phyloP scores from a whole-genome alignment of 2,329 filamentous ascomycete species.

The Calonectria hawksworthii region DNA sequence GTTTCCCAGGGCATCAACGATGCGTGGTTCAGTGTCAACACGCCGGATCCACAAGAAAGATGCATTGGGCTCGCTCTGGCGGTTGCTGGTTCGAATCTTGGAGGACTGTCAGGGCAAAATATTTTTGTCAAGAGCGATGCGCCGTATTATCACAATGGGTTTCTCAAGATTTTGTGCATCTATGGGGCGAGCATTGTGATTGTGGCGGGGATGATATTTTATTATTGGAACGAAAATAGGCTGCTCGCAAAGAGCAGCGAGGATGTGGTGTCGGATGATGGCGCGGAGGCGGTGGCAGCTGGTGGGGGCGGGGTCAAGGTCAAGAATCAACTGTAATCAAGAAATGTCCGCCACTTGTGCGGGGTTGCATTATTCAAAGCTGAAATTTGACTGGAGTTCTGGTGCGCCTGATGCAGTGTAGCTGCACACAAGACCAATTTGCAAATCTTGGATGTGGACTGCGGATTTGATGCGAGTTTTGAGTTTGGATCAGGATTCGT shows the following conservation, averaged over 20 bases:
- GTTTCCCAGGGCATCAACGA: slow-evolving; percentile 24
- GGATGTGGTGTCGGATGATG: background rate
- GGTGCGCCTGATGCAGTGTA: too few species aligned
- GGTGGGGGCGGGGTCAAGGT: background rate
- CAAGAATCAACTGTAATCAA: background rate
- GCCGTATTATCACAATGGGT: background rate
- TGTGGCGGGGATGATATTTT: background rate
- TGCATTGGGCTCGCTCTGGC: slow-evolving; percentile 19
- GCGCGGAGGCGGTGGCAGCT: background rate
- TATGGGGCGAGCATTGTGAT: background rate
- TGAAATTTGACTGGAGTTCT: too few species aligned
- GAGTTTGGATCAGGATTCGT: too few species aligned
- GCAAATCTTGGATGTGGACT: too few species aligned
- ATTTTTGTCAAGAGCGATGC: slow-evolving; percentile 20
- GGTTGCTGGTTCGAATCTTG: slow-evolving; percentile 19
- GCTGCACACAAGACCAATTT: too few species aligned
- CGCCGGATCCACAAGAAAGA: slow-evolving; percentile 17
- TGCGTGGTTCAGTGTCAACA: slow-evolving; percentile 26
- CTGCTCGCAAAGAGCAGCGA: background rate
- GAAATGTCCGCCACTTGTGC: background rate
- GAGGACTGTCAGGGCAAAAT: slow-evolving; percentile 21
- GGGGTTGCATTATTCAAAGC: too few species aligned
- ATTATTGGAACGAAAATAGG: slow-evolving; percentile 8
- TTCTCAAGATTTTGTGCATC: slow-evolving; percentile 18
- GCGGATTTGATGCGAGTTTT: too few species aligned